Percentiles rank a stretch among this genome's conserved stretches.
These are phyloP conservation scores for Mikania micrantha DNA, from an alignment of 129 eudicot species.

Conservation along the genomic window DNA sequence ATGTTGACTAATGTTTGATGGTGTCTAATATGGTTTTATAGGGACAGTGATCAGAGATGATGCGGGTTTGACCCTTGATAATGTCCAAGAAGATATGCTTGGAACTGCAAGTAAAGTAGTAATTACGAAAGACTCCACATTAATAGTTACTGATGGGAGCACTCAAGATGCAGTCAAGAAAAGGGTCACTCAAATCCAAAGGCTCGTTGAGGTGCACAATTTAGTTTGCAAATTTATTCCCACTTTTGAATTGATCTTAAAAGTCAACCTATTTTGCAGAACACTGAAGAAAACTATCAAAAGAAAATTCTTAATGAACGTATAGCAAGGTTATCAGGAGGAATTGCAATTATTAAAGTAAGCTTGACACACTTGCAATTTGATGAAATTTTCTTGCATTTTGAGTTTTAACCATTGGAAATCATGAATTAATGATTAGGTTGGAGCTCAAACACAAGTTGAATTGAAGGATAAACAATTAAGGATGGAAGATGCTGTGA, in stretches of 20 bases:
- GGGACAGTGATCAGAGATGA: conserved; percentile 85
- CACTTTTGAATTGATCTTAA: background rate
- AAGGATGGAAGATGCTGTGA: conserved; percentile 89
- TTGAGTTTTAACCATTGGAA: background rate
- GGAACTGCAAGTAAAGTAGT: conserved; percentile 73
- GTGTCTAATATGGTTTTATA: conserved; percentile 18
- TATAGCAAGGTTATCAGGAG: conserved; percentile 75
- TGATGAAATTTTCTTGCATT: background rate
- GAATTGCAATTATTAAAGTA: conserved; percentile 81
- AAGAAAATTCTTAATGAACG: conserved; percentile 79
- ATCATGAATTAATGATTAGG: conserved; percentile 32
- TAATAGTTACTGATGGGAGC: conserved; percentile 83
- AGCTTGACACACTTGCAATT: conserved; percentile 1
- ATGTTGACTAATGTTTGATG: background rate
- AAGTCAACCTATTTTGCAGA: conserved; percentile 31
- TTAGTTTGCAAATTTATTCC: background rate
- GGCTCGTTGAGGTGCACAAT: conserved; percentile 60
- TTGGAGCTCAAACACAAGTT: conserved; percentile 87
- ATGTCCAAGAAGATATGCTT: conserved; percentile 47
- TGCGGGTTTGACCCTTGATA: conserved; percentile 60
- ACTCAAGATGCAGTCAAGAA: conserved; percentile 57
- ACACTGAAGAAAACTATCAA: conserved; percentile 55
- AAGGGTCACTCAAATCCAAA: conserved; percentile 62
- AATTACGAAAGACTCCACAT: conserved; percentile 69
- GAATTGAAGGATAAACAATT: conserved; percentile 82